Evolutionary conservation across 2,329 filamentous ascomycete genomes (phyloP).

Genomic region (Endothia cerciana): DNA sequence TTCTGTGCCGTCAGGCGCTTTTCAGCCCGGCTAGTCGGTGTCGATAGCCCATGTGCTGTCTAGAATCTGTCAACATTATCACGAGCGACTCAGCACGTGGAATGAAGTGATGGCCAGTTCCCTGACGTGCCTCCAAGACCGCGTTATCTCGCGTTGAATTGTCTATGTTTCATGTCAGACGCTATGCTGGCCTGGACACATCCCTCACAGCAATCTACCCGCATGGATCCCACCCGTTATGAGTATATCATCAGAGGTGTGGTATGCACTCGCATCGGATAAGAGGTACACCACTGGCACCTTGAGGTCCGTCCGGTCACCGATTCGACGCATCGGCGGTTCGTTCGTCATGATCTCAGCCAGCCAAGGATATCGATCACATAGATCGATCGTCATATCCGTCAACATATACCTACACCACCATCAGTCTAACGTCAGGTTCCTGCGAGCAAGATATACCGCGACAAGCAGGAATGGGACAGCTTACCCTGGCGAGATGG

Average conservation of each 20-base stretch:
- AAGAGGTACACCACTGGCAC: constrained; percentile 46
- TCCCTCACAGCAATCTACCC: constrained; percentile 19
- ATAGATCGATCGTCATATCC: constrained; percentile 40
- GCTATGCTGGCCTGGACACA: too few species aligned
- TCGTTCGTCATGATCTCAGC: constrained; percentile 43
- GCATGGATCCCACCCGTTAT: constrained; percentile 44
- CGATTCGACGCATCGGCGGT: constrained; percentile 44
- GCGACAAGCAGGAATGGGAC: too few species aligned
- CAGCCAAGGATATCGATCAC: constrained; percentile 35
- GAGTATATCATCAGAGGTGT: constrained; percentile 45
- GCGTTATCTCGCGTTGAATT: too few species aligned
- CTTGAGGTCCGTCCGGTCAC: constrained; percentile 44
- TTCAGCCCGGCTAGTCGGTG: background rate
- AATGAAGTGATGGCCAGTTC: too few species aligned
- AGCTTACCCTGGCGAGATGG: constrained; percentile 41
- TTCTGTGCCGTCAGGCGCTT: background rate
- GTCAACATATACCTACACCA: constrained; percentile 39
- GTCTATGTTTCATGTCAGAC: too few species aligned
- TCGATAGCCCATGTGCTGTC: too few species aligned
- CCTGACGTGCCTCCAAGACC: too few species aligned
- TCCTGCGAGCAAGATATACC: too few species aligned
- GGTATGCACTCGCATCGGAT: constrained; percentile 45
- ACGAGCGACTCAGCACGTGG: too few species aligned
- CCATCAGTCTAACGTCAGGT: background rate
- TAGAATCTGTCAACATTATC: too few species aligned